These are phyloP conservation scores for Kwoniella europaea DNA, from an alignment of 768 basidiomycete species.

Conservation along the genomic window DNA sequence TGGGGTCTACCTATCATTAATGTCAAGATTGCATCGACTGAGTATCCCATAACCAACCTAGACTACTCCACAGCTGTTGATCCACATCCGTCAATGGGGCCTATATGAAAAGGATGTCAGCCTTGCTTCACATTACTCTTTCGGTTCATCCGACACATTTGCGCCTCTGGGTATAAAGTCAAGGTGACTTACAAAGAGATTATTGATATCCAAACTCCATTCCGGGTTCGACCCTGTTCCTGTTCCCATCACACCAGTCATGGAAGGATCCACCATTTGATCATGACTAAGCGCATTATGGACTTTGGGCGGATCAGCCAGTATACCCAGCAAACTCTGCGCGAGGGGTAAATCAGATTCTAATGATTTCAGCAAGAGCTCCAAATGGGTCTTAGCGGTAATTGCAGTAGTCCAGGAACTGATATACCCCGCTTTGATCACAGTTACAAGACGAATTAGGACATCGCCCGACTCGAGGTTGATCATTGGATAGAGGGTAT, in stretches of 20 bases:
- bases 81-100: constrained; percentile 11
- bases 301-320: constrained; percentile 5
- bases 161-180: not conserved
- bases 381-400: constrained; percentile 15
- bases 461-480: constrained; percentile 1
- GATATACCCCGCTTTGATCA: constrained; percentile 8
- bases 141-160: not conserved
- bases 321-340: not conserved
- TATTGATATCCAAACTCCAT: constrained; percentile 13
- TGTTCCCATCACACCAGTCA: not conserved
- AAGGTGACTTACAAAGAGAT: constrained; percentile 1
- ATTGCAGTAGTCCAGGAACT: constrained; percentile 8
- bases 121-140: not conserved
- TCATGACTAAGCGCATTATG: not conserved
- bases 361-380: constrained; percentile 1
- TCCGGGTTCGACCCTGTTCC: not conserved
- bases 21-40: constrained; percentile 2
- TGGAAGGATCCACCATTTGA: not conserved
- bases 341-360: constrained; percentile 4
- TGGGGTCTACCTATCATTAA: too few relatives aligned
- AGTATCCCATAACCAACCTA: constrained; percentile 19
- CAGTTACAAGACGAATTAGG: constrained; percentile 2
- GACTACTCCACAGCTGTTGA: constrained; percentile 17
- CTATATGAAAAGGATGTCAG: not conserved
- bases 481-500: not conserved